Percentiles rank a stretch among this genome's conserved stretches.
phyloP scores from a whole-genome alignment of 495 filamentous ascomycete species.

The Friedmanniomyces simplex region DNA sequence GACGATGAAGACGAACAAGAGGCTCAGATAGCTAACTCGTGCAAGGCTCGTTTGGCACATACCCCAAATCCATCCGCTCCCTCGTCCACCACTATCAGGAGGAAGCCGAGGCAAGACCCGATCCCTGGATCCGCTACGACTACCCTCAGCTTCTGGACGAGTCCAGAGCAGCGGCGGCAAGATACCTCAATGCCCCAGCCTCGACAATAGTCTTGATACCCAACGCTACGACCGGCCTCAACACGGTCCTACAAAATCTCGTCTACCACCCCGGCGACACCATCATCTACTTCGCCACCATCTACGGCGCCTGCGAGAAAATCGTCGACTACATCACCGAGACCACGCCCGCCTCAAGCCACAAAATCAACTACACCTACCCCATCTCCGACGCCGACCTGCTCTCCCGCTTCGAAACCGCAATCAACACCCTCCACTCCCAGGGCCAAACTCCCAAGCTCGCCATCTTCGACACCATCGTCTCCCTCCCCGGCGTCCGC shows the following conservation, averaged over 20 bases:
- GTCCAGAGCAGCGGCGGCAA: conserved; percentile 53
- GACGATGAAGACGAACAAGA: too few species aligned
- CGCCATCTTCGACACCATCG: conserved; percentile 71
- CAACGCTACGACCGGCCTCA: conserved; percentile 74
- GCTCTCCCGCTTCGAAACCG: conserved; percentile 14
- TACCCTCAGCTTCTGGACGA: conserved; percentile 49
- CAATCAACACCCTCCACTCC: conserved; percentile 3
- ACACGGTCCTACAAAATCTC: conserved; percentile 71
- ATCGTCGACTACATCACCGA: conserved; percentile 61
- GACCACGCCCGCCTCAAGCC: conserved; percentile 33
- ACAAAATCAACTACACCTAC: conserved; percentile 40
- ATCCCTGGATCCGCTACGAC: conserved; percentile 59
- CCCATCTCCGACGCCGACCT: conserved; percentile 53
- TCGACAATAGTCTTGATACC: conserved; percentile 63
- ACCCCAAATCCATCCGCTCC: conserved; percentile 49
- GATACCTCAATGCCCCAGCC: conserved; percentile 48
- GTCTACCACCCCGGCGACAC: conserved; percentile 34
- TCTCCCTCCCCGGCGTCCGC: conserved; percentile 61
- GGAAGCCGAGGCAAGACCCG: conserved; percentile 52
- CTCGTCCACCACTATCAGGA: conserved; percentile 49
- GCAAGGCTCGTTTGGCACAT: conserved; percentile 77
- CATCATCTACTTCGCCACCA: conserved; percentile 51
- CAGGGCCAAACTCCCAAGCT: conserved; percentile 34
- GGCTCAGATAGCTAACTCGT: too few species aligned
- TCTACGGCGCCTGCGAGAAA: conserved; percentile 69